phyloP scores from a whole-genome alignment of 805 yeast species.

The Pichia kluyveri region DNA sequence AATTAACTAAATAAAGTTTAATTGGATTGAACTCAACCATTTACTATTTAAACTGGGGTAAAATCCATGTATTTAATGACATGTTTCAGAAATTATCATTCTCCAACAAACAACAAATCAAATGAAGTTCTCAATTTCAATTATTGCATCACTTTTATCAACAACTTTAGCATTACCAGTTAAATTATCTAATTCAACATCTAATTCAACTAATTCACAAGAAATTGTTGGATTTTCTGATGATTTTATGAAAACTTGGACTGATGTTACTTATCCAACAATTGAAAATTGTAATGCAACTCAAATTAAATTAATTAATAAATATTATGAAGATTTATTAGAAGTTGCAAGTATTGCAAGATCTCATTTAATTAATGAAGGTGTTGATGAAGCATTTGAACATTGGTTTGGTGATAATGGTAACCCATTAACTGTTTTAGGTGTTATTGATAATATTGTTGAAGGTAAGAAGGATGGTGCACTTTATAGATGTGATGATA shows the following conservation, averaged over 20 bases:
- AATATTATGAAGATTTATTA: constrained; percentile 27
- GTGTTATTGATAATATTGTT: constrained; percentile 27
- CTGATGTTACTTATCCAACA: constrained; percentile 6
- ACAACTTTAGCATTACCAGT: neutral
- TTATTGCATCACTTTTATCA: neutral
- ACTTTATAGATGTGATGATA: constrained; percentile 32
- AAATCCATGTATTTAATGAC: too few species aligned
- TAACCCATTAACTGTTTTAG: constrained; percentile 28
- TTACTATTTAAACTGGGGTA: too few species aligned
- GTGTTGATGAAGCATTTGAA: constrained; percentile 24
- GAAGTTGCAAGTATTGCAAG: constrained; percentile 28
- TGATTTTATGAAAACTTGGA: constrained; percentile 5
- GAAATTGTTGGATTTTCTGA: neutral
- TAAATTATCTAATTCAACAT: neutral
- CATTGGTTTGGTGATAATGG: constrained; percentile 31
- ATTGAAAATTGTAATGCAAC: constrained; percentile 14
- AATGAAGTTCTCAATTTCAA: neutral
- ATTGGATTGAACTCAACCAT: too few species aligned
- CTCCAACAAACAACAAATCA: neutral
- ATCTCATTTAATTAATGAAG: constrained; percentile 27
- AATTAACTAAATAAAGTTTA: too few species aligned
- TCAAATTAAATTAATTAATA: constrained; percentile 12
- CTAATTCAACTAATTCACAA: neutral
- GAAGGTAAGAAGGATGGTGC: constrained; percentile 26
- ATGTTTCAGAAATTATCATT: too few species aligned